Evolutionary conservation across 1,139 yeast species (phyloP).

Genomic region (Hansenula sp.): DNA sequence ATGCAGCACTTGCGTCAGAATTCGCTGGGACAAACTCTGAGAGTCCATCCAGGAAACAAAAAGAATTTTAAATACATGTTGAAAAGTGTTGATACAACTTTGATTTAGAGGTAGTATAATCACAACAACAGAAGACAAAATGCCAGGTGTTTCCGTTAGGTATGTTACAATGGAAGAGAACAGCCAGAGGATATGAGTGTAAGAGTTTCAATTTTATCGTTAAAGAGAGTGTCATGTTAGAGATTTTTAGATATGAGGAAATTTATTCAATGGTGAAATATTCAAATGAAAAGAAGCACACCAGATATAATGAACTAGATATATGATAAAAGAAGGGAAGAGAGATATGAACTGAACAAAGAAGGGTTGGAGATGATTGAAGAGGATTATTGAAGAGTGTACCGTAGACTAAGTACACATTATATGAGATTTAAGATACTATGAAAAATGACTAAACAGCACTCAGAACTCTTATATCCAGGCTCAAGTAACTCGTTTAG

Average conservation of each 20-base stretch:
- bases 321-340: no score
- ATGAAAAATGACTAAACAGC: no score
- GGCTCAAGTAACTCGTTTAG: no score
- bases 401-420: no score
- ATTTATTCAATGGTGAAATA: no score
- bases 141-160: conserved; percentile 99
- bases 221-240: neutral
- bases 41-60: neutral
- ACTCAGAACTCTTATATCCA: no score
- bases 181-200: neutral
- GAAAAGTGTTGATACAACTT: conserved; percentile 12
- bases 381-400: no score
- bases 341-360: no score
- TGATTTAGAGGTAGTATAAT: neutral
- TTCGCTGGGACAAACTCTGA: neutral
- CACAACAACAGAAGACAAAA: conserved; percentile 38
- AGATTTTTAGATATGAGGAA: neutral
- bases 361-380: no score
- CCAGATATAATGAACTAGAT: no score
- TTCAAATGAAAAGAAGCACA: no score
- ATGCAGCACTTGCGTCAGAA: neutral
- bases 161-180: conserved; percentile 42
- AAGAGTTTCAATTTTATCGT: neutral
- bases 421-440: no score
- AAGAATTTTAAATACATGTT: conserved; percentile 7